These are phyloP conservation scores for Ganoderma multipileum DNA, from an alignment of 1,284 basidiomycete genomes.

Conservation along the genomic window DNA sequence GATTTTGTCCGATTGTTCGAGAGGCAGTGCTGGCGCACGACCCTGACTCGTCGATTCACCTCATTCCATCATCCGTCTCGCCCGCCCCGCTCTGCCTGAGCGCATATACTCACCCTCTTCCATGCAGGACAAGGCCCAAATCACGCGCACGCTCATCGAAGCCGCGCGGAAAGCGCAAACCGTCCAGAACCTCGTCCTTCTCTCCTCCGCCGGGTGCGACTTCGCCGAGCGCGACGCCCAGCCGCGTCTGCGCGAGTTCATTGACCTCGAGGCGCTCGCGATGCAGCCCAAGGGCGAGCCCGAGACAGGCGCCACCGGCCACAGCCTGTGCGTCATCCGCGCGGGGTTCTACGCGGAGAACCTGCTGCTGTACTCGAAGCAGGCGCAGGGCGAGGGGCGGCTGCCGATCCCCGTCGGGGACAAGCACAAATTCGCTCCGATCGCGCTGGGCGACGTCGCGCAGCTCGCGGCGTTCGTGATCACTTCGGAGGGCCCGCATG, in stretches of 20 bases:
- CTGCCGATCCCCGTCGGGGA: constrained; percentile 31
- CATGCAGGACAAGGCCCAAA: constrained; percentile 29
- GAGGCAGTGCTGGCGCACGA: no score
- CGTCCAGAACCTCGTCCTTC: constrained; percentile 32
- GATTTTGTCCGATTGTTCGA: no score
- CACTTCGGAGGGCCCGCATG: constrained; percentile 33
- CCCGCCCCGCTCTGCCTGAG: not conserved
- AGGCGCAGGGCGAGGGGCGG: constrained; percentile 33
- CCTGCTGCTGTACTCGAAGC: constrained; percentile 35
- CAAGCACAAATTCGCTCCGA: constrained; percentile 33
- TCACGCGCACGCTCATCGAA: constrained; percentile 30
- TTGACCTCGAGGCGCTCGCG: constrained; percentile 34
- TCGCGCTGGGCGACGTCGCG: constrained; percentile 35
- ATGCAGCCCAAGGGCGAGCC: constrained; percentile 32
- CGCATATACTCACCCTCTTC: not conserved
- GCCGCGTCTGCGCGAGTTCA: constrained; percentile 34
- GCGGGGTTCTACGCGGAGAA: constrained; percentile 35
- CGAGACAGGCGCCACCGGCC: constrained; percentile 26
- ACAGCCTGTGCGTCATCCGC: constrained; percentile 33
- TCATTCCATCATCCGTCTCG: not conserved
- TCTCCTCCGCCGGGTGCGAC: constrained; percentile 32
- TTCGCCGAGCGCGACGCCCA: constrained; percentile 32
- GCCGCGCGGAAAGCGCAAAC: constrained; percentile 32
- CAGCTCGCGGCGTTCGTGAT: constrained; percentile 31
- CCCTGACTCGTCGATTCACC: no score